Evolutionary conservation across 2,329 filamentous ascomycete genomes (phyloP).

Genomic region (Podosphaera aphanis): DNA sequence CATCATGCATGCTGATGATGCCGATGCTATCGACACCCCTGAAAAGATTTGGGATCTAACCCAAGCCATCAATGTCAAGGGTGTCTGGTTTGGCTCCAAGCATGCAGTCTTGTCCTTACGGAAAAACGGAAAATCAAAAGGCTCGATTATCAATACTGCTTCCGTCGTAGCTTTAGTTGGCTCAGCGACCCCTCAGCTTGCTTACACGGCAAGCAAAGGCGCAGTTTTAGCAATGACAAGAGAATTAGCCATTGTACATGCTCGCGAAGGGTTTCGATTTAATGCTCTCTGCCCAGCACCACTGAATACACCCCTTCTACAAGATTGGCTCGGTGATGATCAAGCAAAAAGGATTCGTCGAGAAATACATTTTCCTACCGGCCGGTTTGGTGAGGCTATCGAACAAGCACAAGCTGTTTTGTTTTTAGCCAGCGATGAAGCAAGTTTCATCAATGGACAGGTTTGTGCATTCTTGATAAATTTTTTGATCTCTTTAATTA

Average conservation of each 20-base stretch:
- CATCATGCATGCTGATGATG: constrained; percentile 49
- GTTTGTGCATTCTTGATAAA: constrained; percentile 14
- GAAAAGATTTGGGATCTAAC: constrained; percentile 60
- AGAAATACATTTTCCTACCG: constrained; percentile 53
- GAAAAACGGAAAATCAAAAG: constrained; percentile 40
- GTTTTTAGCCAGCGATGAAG: constrained; percentile 53
- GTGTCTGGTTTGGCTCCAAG: constrained; percentile 56
- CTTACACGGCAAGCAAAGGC: constrained; percentile 56
- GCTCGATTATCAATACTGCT: constrained; percentile 52
- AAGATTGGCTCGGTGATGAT: constrained; percentile 57
- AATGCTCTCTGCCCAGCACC: constrained; percentile 54
- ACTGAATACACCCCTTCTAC: constrained; percentile 50
- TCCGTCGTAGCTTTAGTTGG: constrained; percentile 52
- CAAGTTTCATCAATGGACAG: constrained; percentile 49
- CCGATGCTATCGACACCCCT: constrained; percentile 40
- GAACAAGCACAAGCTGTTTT: constrained; percentile 55
- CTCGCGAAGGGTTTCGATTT: constrained; percentile 50
- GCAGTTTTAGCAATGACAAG: constrained; percentile 52
- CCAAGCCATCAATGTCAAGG: constrained; percentile 56
- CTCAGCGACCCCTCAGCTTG: constrained; percentile 46
- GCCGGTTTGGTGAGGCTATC: constrained; percentile 53
- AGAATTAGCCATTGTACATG: constrained; percentile 52
- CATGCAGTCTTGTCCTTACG: constrained; percentile 46
- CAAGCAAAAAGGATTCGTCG: constrained; percentile 43
- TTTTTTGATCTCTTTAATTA: not conserved